phyloP scores from a whole-genome alignment of 2,329 filamentous ascomycete species.

The Phyllosticta paracitricarpa region DNA sequence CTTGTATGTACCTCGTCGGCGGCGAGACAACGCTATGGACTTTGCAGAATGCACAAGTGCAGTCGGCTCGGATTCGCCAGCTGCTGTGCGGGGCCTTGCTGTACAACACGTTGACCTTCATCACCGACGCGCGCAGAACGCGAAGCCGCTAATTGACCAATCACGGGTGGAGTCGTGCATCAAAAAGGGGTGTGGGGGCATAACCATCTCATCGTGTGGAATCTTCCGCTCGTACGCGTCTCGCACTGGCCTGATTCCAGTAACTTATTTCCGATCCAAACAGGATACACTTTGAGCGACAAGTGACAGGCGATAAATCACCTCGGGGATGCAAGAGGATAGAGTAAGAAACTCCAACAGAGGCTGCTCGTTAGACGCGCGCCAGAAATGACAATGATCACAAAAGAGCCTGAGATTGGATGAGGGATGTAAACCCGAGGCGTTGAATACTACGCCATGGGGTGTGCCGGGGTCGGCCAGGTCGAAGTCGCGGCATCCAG shows the following conservation, averaged over 20 bases:
- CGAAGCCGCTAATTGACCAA: background rate
- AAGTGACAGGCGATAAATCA: background rate
- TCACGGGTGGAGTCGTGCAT: background rate
- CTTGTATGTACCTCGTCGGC: background rate
- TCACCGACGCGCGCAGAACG: background rate
- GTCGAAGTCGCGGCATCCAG: background rate
- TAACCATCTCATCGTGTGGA: background rate
- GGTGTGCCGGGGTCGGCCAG: background rate
- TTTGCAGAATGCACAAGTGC: background rate
- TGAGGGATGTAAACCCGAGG: background rate
- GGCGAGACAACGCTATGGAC: background rate
- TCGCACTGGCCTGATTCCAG: background rate
- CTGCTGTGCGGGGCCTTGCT: background rate
- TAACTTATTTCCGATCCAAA: background rate
- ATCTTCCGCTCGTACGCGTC: background rate
- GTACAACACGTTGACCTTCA: background rate
- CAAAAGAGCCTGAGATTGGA: background rate
- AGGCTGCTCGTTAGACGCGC: background rate
- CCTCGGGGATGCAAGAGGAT: background rate
- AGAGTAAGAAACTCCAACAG: background rate
- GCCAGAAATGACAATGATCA: background rate
- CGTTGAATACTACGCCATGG: background rate
- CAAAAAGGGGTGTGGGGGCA: background rate
- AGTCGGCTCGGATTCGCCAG: background rate
- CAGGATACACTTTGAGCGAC: background rate